Conservation (phyloP, 106 monocot genomes). For the Acorus gramineus region DNA sequence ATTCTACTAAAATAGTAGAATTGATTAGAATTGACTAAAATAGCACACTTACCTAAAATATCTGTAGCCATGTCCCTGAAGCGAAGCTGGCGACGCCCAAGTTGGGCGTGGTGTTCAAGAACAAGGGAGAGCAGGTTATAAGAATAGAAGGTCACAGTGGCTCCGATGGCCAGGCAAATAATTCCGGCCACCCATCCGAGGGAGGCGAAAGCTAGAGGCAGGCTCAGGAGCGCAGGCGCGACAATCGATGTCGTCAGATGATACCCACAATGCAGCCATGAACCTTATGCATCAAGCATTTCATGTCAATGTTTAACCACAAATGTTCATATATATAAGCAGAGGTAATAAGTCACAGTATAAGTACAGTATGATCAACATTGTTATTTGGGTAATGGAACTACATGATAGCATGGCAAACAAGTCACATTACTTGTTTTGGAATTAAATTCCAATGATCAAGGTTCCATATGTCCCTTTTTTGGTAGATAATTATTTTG, state of each 20-base stretch:
- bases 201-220: background rate
- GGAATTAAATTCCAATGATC: too few species aligned
- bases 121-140: constrained; percentile 11
- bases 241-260: constrained; percentile 15
- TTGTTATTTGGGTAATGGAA: too few species aligned
- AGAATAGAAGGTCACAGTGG: constrained; percentile 10
- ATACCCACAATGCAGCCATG: constrained; percentile 13
- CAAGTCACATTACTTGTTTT: too few species aligned
- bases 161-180: constrained; percentile 1
- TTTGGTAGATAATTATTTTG: too few species aligned
- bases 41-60: background rate
- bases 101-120: constrained; percentile 3
- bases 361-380: too few species aligned
- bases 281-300: background rate
- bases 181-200: constrained; percentile 10
- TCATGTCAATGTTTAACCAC: too few species aligned
- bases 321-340: too few species aligned
- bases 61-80: constrained; percentile 11
- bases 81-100: constrained; percentile 8
- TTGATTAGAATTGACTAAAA: too few species aligned
- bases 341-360: too few species aligned
- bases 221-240: constrained; percentile 8
- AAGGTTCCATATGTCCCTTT: too few species aligned
- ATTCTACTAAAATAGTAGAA: too few species aligned
- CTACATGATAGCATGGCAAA: too few species aligned